These are phyloP conservation scores for Leccinum incarnatum DNA, from an alignment of 768 basidiomycete species.

Conservation along the genomic window DNA sequence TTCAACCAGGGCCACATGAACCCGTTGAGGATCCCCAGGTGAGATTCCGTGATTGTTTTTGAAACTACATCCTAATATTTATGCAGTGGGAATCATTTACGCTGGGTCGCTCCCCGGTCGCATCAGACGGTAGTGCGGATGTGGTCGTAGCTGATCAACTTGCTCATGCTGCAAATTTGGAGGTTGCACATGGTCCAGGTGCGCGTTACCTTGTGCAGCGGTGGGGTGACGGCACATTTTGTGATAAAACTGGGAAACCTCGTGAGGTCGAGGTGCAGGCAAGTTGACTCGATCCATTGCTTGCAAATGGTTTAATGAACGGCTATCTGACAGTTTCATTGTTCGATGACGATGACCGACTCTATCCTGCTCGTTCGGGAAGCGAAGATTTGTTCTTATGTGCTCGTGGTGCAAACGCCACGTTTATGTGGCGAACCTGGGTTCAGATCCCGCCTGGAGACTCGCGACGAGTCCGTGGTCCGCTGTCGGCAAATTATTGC, in stretches of 20 bases:
- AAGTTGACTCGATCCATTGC: constrained; percentile 23
- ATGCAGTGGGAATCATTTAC: constrained; percentile 77
- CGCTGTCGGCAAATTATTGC: constrained; percentile 76
- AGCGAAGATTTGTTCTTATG: constrained; percentile 90
- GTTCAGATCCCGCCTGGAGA: constrained; percentile 74
- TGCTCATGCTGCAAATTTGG: constrained; percentile 65
- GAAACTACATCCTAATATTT: constrained; percentile 20
- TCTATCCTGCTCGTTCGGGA: constrained; percentile 90
- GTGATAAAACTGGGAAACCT: constrained; percentile 85
- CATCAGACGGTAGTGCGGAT: constrained; percentile 59
- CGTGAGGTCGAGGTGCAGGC: constrained; percentile 97
- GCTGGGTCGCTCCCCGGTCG: constrained; percentile 64
- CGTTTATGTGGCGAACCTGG: constrained; percentile 91
- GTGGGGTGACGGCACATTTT: constrained; percentile 88
- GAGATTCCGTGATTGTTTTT: constrained; percentile 34
- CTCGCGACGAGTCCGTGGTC: constrained; percentile 64
- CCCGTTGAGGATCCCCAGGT: constrained; percentile 87
- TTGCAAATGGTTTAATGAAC: constrained; percentile 2
- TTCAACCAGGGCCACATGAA: constrained; percentile 57
- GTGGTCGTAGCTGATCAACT: constrained; percentile 64
- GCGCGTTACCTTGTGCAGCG: constrained; percentile 90
- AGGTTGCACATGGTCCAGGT: constrained; percentile 73
- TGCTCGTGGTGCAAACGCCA: constrained; percentile 92
- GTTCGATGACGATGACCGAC: constrained; percentile 92
- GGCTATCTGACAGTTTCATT: constrained; percentile 68